Evolutionary conservation across 2,329 filamentous ascomycete species (phyloP).

Genomic region (Mollisia scopiformis): DNA sequence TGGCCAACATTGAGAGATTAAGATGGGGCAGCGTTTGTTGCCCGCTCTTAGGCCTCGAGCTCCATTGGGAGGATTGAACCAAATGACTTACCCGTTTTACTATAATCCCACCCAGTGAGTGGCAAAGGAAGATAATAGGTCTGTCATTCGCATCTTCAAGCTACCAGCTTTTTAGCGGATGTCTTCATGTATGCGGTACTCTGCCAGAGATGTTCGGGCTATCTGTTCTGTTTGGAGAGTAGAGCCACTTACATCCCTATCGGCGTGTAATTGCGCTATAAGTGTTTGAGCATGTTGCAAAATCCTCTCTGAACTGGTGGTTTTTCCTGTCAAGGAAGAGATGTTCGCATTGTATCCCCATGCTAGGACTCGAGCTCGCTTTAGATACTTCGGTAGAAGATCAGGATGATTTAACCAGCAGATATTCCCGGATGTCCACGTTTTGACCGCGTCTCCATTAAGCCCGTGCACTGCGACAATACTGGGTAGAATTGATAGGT

Average conservation of each 20-base stretch:
- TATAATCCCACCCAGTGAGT: neutral
- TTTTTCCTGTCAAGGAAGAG: slow-evolving; percentile 7
- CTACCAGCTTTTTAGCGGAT: neutral
- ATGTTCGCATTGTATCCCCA: neutral
- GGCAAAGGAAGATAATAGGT: neutral
- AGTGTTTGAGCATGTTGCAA: slow-evolving; percentile 17
- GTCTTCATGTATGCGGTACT: too few species aligned
- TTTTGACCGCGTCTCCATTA: slow-evolving; percentile 40
- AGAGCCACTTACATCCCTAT: slow-evolving; percentile 14
- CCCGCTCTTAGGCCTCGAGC: neutral
- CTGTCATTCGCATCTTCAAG: neutral
- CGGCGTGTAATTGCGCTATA: slow-evolving; percentile 8
- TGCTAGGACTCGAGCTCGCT: neutral
- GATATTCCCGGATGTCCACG: slow-evolving; percentile 39
- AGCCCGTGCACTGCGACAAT: slow-evolving; percentile 45
- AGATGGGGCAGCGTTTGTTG: neutral
- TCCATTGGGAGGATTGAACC: neutral
- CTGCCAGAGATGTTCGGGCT: too few species aligned
- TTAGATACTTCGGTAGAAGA: neutral
- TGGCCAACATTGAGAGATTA: neutral
- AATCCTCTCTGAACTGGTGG: slow-evolving; percentile 6
- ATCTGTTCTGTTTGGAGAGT: neutral
- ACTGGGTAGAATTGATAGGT: neutral
- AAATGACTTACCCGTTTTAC: neutral
- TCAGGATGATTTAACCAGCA: slow-evolving; percentile 36